phyloP scores from a whole-genome alignment of 129 eudicot species.

The Centella asiatica region DNA sequence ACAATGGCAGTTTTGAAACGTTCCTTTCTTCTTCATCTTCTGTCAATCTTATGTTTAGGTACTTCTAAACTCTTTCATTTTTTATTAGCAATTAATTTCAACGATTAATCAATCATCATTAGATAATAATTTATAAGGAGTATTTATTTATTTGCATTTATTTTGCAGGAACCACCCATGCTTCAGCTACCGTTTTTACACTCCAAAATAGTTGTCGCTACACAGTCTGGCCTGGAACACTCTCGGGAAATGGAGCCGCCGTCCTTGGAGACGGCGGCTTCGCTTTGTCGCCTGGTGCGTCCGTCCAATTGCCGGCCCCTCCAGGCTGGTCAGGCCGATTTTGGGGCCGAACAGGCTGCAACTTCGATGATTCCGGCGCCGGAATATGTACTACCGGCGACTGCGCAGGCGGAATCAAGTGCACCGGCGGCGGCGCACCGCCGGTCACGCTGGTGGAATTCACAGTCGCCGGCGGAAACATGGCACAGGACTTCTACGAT shows the following conservation, averaged over 20 bases:
- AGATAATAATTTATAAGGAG: no score
- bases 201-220: slow-evolving; percentile 59
- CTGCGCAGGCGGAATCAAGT: slow-evolving; percentile 43
- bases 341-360: slow-evolving; percentile 85
- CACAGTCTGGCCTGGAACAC: slow-evolving; percentile 75
- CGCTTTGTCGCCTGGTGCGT: slow-evolving; percentile 46
- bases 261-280: slow-evolving; percentile 65
- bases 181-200: slow-evolving; percentile 40
- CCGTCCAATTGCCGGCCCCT: slow-evolving; percentile 44
- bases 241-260: slow-evolving; percentile 48
- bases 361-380: slow-evolving; percentile 36
- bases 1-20: slow-evolving; percentile 13
- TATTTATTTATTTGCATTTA: not conserved
- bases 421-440: slow-evolving; percentile 64
- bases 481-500: slow-evolving; percentile 51
- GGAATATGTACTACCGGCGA: slow-evolving; percentile 59
- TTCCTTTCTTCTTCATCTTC: not conserved
- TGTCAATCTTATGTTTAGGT: slow-evolving; percentile 11
- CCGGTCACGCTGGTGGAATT: slow-evolving; percentile 68
- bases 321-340: slow-evolving; percentile 81
- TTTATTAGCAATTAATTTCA: not conserved
- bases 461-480: slow-evolving; percentile 39
- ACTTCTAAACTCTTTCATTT: not conserved
- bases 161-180: slow-evolving; percentile 35
- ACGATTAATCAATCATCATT: no score